Base-by-base conservation (phyloP, 192 early-diverging fungal species). In the Coemansia sp. region DNA sequence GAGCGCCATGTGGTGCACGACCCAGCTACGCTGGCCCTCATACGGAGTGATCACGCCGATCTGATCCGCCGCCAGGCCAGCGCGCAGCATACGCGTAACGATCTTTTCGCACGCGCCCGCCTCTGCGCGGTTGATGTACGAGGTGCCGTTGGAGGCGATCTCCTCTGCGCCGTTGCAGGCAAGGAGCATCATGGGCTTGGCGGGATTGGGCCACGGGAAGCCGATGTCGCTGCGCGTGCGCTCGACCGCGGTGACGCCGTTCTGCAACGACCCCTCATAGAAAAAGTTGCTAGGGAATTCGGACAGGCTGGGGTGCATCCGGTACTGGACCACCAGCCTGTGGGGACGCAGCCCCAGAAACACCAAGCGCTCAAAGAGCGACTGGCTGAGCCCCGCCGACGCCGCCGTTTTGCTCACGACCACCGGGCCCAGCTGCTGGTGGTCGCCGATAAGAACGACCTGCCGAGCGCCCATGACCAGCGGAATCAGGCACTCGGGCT, bases 211-310 rank as follows among this genome's bases (percentile, higher is more conserved):
- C 97, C 97, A 99, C 1, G 96, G 96, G 80, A 98, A 98, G 28
- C 94, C 95, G 35, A 95, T 81, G 47, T 91, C 83, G 62, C 85
- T 88, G 28, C 95, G 86, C 27, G 92, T 74, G 62, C 97, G 91
- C 67, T 99, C 95, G 47, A 86, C 87, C 2, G 89, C 86, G 0
- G 96, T 95, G 34, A 99, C 93, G 55, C 97, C 97, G 62, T 99
- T 98, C 74, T 97, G 93, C 29, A 98, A 82, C 19, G 93, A 92
- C 14, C 97, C 97, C 74, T 99, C 97, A 69, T 99, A 99, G 65
- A 99, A 98, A 90, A 97, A 95, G 73, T 99, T 99, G 66, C 92
- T 94, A 1, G 97, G 95, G 67, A 98, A 99, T 80, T 95, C 96
- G 11, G 97, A 98, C 24, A 99, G 77, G 64, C 95, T 95, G 30